Evolutionary conservation across 1,139 yeast species (phyloP), one percentile per base, ranked within the genome.

Genomic region (Suhomyces coccinellae): DNA sequence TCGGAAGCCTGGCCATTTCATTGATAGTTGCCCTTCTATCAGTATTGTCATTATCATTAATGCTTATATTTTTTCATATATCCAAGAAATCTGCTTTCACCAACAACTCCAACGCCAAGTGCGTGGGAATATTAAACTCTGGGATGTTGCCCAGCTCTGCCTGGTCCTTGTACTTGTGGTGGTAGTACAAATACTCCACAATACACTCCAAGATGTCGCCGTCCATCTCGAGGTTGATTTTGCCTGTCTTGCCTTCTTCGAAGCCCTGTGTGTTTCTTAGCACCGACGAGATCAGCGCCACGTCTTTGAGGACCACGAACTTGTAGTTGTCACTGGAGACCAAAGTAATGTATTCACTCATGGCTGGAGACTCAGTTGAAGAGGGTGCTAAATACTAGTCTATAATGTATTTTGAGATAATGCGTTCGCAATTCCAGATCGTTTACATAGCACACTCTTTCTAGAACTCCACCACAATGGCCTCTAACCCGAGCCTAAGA

Each of bases 81-180:
- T 88, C 93, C 56, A 90, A 71, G 61, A 81, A 90, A 61, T 91
- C 98, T 0, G 98, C 96, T 29, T 96, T 96, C 33, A 93, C 95
- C 40, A 93, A 68, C 54, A 93, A 69, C 59, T 93, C 98, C 53
- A 93, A 71, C 0, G 98, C 97, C 78, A 91, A 80, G 56, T 89
- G 97, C 0, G 98, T 93, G 0, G 98, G 97, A 1, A 93, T 82
- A 38, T 86, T 85, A 63, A 93, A 93, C 49, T 87, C 95, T 0
- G 96, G 96, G 10, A 87, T 81, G 41, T 77, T 81, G 0, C 75
- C 78, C 22, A 71, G 69, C 33, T 74, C 80, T 2, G 78, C 81
- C 35, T 70, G 73, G 47, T 83, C 87, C 52, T 73, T 79, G 59
- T 87, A 87, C 57, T 87, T 85, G 53, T 75, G 66, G 56, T 87